These are phyloP conservation scores for Saprolegnia diclina DNA, from an alignment of 352 stramenopile genomes.

Conservation along the genomic window DNA sequence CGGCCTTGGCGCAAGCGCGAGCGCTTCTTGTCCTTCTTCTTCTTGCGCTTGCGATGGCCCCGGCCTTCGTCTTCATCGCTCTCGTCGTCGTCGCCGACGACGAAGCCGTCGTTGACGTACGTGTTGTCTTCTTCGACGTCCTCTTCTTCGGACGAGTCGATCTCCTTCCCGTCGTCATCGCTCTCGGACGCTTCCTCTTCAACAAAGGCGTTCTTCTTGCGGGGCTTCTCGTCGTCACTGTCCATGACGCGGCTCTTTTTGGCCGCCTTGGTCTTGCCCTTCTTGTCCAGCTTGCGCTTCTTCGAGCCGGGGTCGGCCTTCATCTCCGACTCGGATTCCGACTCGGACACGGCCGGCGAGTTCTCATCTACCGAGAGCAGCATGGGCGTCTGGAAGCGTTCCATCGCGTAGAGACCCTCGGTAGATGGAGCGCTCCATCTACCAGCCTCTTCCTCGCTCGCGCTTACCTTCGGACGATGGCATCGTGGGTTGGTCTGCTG, in stretches of 20 bases:
- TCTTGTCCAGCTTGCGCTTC: constrained; percentile 66
- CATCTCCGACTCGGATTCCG: constrained; percentile 62
- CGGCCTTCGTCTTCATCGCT: constrained; percentile 62
- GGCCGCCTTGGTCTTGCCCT: constrained; percentile 38
- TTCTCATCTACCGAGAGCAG: constrained; percentile 15
- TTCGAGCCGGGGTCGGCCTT: constrained; percentile 36
- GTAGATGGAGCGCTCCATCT: background rate
- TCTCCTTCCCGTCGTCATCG: constrained; percentile 48
- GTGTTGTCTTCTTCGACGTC: constrained; percentile 82
- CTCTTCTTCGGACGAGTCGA: constrained; percentile 69
- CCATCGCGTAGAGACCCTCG: background rate
- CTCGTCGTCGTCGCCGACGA: constrained; percentile 76
- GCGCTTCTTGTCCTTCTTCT: constrained; percentile 71
- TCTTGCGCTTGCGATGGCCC: constrained; percentile 62
- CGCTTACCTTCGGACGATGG: constrained; percentile 18
- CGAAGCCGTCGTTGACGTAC: constrained; percentile 86
- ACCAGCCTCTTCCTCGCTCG: background rate
- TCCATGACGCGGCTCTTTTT: constrained; percentile 57
- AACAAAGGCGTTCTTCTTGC: constrained; percentile 73
- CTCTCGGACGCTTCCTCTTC: constrained; percentile 87
- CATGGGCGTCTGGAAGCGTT: background rate
- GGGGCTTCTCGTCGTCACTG: constrained; percentile 54
- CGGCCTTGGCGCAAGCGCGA: constrained; percentile 25
- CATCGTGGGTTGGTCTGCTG: constrained; percentile 2
- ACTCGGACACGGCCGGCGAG: constrained; percentile 81